Conservation (phyloP, 2,329 filamentous ascomycete genomes). For the Chaetomiaceae sp. region DNA sequence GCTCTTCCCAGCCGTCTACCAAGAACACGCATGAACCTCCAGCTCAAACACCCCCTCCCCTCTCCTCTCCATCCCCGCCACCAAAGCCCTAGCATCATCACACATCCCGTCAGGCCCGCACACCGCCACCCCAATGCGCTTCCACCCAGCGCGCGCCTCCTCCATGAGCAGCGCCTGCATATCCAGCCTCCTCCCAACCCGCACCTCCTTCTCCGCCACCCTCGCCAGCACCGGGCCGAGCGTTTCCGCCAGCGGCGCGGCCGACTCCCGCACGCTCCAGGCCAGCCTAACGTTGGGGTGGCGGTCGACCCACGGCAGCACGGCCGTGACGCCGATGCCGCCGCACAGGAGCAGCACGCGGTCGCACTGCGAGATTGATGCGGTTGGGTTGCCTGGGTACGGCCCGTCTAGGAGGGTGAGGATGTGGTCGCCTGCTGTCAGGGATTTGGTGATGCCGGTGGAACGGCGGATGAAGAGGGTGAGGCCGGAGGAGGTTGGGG, state of each 20-base stretch:
- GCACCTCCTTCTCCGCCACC: constrained; percentile 30
- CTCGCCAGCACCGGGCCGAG: constrained; percentile 17
- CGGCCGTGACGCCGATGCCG: constrained; percentile 43
- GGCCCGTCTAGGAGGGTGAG: constrained; percentile 36
- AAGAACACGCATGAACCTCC: constrained; percentile 19
- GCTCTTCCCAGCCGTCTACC: too few species aligned
- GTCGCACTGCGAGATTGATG: constrained; percentile 28
- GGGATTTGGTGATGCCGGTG: constrained; percentile 31
- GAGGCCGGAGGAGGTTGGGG: constrained; percentile 21
- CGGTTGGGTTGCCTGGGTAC: constrained; percentile 30
- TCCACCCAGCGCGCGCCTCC: constrained; percentile 28
- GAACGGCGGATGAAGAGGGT: constrained; percentile 34
- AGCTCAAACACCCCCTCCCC: constrained; percentile 14
- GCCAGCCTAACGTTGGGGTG: constrained; percentile 33
- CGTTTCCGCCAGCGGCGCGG: constrained; percentile 23
- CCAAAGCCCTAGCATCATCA: constrained; percentile 33
- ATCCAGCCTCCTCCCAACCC: constrained; percentile 31
- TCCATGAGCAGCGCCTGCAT: constrained; percentile 26
- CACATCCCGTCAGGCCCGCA: constrained; percentile 37
- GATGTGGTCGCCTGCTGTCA: constrained; percentile 24
- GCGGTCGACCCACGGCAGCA: constrained; percentile 31
- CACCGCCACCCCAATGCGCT: constrained; percentile 33
- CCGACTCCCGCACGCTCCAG: constrained; percentile 31
- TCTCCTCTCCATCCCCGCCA: constrained; percentile 17
- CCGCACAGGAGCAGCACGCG: constrained; percentile 39